Evolutionary conservation across 2,329 filamentous ascomycete species (phyloP), one percentile per base, ranked within the genome.

Genomic region (Xylariales sp.): DNA sequence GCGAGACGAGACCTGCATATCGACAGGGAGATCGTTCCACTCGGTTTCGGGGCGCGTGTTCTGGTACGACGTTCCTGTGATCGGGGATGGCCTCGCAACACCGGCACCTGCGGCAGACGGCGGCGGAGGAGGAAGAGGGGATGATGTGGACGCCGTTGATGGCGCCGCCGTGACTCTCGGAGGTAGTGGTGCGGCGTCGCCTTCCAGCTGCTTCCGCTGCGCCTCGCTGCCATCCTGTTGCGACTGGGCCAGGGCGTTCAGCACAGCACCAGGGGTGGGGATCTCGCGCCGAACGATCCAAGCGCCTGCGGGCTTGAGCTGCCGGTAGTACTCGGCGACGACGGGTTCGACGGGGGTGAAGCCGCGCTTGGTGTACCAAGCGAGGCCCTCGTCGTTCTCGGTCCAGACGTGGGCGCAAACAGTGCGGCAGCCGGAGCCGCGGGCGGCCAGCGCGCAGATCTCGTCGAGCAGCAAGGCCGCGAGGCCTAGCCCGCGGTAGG

Each of bases 361-460:
- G 3, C 78, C 76, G 8, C 76, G 68, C 17, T 67, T 65, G 21
- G 63, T 51, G 59, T 85, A 85, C 80, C 81, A 85, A 40, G 65
- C 65, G 43, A 83, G 58, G 0, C 72, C 81, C 15, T 83, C 79
- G 3, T 72, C 68, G 54, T 83, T 83, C 42, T 78, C 70, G 10
- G 79, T 80, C 81, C 81, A 85, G 13, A 84, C 81, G 55, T 85
- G 81, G 5, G 81, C 81, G 46, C 78, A 83, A 13, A 81, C 62
- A 29, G 65, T 65, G 36, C 67, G 52, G 44, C 66, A 56, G 13
- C 45, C 58, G 11, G 50, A 45, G 28, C 48, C 54, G 7, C 53
- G 50, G 11, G 59, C 61, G 3, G 66, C 66, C 10, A 64, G 61
- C 16, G 61, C 59, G 39, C 74, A 48, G 31, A 79, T 65, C 45